phyloP scores from a whole-genome alignment of 2,329 filamentous ascomycete genomes.

The Talaromyces atroroseus region DNA sequence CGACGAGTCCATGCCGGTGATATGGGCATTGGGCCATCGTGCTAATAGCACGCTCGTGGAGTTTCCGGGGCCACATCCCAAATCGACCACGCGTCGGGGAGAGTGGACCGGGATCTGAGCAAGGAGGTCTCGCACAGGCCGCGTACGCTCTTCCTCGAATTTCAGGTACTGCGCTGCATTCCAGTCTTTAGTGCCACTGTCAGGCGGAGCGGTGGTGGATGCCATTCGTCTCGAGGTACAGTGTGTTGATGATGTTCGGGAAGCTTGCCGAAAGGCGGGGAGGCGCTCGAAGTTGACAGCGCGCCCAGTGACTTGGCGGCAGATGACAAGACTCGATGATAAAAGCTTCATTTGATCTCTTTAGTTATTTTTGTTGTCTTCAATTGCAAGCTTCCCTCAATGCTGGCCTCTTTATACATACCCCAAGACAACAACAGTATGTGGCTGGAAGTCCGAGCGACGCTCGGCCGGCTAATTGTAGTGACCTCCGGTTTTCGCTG shows the following conservation, averaged over 20 bases:
- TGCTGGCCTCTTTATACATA: neutral
- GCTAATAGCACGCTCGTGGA: constrained; percentile 47
- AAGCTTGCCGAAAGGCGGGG: constrained; percentile 6
- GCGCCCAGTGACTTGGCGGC: neutral
- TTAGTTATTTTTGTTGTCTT: neutral
- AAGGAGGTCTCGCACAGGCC: constrained; percentile 50
- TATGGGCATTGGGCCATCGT: constrained; percentile 43
- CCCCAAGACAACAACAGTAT: neutral
- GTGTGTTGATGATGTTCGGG: constrained; percentile 1
- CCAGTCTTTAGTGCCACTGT: constrained; percentile 40
- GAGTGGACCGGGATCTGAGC: constrained; percentile 39
- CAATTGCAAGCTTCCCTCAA: neutral
- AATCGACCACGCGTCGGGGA: constrained; percentile 48
- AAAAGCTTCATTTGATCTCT: neutral
- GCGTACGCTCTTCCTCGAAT: constrained; percentile 50
- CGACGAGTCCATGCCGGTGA: constrained; percentile 52
- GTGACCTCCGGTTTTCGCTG: constrained; percentile 4
- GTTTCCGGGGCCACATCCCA: constrained; percentile 59
- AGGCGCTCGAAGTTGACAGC: neutral
- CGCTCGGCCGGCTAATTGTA: neutral
- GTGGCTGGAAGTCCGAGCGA: constrained; percentile 1
- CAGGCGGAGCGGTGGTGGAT: neutral
- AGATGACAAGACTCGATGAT: neutral
- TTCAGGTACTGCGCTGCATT: constrained; percentile 54
- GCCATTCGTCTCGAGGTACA: constrained; percentile 1